Conservation (phyloP, 2,329 filamentous ascomycete genomes). For the Ophiostoma pallidulum region DNA sequence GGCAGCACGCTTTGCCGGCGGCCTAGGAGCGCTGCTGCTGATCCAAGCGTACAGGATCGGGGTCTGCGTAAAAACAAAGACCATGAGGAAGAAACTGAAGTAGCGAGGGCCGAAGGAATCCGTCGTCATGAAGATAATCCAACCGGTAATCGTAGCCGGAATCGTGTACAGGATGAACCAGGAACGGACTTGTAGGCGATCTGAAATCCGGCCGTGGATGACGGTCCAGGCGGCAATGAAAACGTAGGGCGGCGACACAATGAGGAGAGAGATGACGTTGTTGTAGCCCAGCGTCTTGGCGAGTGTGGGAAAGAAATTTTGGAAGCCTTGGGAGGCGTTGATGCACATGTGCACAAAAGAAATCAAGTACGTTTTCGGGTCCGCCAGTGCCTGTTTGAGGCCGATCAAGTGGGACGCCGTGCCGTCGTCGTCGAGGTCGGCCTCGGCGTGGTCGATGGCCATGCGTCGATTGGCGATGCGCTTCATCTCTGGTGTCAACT, state of each 20-base stretch:
- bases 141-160: not conserved
- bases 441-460: conserved; percentile 15
- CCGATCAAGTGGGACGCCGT: conserved; percentile 15
- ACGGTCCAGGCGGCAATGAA: not conserved
- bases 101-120: not conserved
- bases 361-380: conserved; percentile 20
- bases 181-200: not conserved
- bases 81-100: not conserved
- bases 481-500: conserved; percentile 11
- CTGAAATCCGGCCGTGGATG: not conserved
- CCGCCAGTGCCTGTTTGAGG: conserved; percentile 18
- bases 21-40: not conserved
- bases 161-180: not conserved
- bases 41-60: not conserved
- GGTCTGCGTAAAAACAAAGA: not conserved
- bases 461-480: conserved; percentile 15
- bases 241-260: conserved; percentile 23
- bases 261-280: conserved; percentile 23
- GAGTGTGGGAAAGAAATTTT: conserved; percentile 19
- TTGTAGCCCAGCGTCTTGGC: conserved; percentile 16
- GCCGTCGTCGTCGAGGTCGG: conserved; percentile 16
- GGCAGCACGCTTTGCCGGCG: not conserved
- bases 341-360: conserved; percentile 18
- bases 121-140: not conserved
- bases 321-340: not conserved